Conservation (phyloP, 257 asterid species). For the Nicotiana benthamiana region DNA sequence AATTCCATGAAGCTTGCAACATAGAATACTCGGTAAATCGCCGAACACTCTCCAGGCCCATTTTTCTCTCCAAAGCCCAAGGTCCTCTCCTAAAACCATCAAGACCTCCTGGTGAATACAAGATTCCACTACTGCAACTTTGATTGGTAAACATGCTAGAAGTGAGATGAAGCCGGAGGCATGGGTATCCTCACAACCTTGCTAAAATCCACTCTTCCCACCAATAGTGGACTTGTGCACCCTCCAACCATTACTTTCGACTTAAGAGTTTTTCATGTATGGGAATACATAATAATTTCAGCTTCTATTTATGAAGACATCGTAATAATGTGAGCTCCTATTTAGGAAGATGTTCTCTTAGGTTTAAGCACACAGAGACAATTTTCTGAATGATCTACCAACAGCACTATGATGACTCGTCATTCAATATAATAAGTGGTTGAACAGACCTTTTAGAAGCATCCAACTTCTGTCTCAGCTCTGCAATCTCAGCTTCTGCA, state of each 20-base stretch:
- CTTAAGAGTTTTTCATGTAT: background rate
- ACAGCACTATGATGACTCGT: background rate
- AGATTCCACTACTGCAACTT: background rate
- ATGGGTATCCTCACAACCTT: background rate
- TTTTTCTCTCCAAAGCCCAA: background rate
- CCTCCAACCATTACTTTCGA: background rate
- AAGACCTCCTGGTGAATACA: background rate
- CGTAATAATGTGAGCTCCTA: background rate
- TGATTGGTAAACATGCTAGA: background rate
- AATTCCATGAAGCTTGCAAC: background rate
- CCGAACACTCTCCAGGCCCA: background rate
- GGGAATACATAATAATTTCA: background rate
- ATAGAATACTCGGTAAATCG: too few species aligned
- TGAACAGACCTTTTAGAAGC: constrained; percentile 59
- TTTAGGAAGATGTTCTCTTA: background rate
- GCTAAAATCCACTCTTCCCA: background rate
- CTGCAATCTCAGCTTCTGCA: constrained; percentile 88
- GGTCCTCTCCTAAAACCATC: background rate
- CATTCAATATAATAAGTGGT: constrained; percentile 2
- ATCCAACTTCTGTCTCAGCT: constrained; percentile 71
- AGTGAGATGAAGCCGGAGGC: background rate
- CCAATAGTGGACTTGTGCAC: background rate
- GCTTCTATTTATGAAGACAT: background rate
- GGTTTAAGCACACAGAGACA: background rate
- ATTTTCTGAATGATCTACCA: background rate